Conservation (phyloP, 2,329 filamentous ascomycete species). For the Clarireedia monteithiana region DNA sequence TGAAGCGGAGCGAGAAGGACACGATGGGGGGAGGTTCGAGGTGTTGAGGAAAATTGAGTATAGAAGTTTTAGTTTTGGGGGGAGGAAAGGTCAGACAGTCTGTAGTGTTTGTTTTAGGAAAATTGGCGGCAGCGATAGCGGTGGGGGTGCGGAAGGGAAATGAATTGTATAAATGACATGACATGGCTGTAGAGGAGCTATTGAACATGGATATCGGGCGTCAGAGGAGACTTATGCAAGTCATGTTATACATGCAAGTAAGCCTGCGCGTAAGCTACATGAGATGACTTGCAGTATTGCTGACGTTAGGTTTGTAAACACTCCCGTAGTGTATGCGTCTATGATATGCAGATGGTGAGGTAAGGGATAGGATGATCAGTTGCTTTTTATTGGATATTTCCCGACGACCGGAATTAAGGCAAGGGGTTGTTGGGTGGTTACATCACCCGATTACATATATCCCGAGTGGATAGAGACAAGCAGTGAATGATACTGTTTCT, state of each 20-base stretch:
- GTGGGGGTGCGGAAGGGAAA: neutral
- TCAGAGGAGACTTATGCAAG: too few species aligned
- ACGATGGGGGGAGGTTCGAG: constrained; percentile 22
- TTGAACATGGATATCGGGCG: neutral
- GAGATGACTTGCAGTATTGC: too few species aligned
- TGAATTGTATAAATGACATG: neutral
- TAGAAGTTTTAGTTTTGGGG: constrained; percentile 81
- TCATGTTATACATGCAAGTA: too few species aligned
- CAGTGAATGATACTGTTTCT: too few species aligned
- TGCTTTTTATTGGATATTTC: too few species aligned
- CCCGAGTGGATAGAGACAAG: too few species aligned
- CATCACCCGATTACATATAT: neutral
- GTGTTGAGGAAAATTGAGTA: constrained; percentile 69
- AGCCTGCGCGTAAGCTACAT: too few species aligned
- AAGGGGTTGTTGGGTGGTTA: neutral
- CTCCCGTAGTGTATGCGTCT: too few species aligned
- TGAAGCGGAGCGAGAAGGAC: constrained; percentile 32
- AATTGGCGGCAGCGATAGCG: neutral
- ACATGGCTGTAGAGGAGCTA: neutral
- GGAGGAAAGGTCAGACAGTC: constrained; percentile 79
- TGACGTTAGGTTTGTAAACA: too few species aligned
- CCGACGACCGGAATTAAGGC: neutral
- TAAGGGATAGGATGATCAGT: too few species aligned
- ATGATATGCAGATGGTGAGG: too few species aligned
- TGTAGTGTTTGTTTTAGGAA: constrained; percentile 76